phyloP scores from a whole-genome alignment of 176 grass and related monocot species.

The Tuctoria greenei region DNA sequence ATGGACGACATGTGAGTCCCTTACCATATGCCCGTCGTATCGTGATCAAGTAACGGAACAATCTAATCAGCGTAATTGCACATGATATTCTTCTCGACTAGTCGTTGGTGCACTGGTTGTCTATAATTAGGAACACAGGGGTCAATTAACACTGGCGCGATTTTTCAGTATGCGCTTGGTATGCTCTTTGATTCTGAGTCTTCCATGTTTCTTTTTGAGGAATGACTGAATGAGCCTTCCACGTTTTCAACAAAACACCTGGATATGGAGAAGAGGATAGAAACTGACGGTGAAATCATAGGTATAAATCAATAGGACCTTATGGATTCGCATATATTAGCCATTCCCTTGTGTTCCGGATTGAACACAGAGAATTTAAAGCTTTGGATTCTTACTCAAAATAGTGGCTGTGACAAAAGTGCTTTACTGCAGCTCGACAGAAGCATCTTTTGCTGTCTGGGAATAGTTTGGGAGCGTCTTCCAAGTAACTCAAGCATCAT shows the following conservation, averaged over 20 bases:
- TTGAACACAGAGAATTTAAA: constrained; percentile 22
- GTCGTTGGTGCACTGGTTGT: neutral
- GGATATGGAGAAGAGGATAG: neutral
- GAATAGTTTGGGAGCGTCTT: constrained; percentile 44
- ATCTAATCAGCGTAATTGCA: neutral
- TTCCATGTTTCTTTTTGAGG: no score
- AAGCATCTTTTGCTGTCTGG: constrained; percentile 29
- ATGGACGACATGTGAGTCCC: constrained; percentile 69
- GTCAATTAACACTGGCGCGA: neutral
- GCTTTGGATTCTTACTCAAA: constrained; percentile 28
- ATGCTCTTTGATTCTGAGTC: neutral
- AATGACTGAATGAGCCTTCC: no score
- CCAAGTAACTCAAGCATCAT: constrained; percentile 52
- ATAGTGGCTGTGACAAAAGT: constrained; percentile 26
- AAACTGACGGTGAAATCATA: neutral
- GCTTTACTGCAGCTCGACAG: neutral
- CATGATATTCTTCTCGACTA: constrained; percentile 19
- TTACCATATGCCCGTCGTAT: neutral
- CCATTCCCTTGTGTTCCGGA: neutral
- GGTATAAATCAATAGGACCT: neutral
- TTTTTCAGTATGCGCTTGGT: constrained; percentile 3
- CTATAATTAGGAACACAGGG: constrained; percentile 8
- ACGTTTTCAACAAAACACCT: neutral
- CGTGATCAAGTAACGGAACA: constrained; percentile 1
- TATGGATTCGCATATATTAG: neutral